phyloP scores from a whole-genome alignment of 345 rosid species.

The Acer campestre region DNA sequence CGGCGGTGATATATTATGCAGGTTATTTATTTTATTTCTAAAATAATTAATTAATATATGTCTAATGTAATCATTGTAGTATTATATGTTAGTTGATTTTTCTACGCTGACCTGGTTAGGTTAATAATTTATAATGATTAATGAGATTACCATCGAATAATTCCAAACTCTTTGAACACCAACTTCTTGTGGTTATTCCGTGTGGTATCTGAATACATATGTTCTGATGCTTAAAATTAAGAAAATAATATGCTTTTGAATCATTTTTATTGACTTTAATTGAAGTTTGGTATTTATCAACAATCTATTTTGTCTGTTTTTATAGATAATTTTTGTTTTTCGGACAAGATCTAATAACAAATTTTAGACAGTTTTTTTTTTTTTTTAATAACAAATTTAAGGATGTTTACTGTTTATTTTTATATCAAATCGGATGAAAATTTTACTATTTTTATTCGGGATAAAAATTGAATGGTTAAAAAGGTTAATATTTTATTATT shows the following conservation, averaged over 20 bases:
- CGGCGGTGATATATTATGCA: too few relatives aligned
- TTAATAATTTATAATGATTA: neutral
- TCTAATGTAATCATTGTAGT: neutral
- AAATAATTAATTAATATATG: neutral
- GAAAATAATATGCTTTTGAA: neutral
- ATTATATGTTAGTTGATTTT: constrained; percentile 16
- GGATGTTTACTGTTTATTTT: neutral
- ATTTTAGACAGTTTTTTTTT: neutral
- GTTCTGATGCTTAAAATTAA: neutral
- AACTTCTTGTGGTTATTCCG: neutral
- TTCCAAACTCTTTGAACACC: too few relatives aligned
- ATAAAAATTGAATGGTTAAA: too few relatives aligned
- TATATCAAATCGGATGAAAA: neutral
- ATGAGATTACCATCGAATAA: too few relatives aligned
- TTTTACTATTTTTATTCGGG: neutral
- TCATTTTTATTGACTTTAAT: too few relatives aligned
- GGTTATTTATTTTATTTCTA: neutral
- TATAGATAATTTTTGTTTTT: neutral
- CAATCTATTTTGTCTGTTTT: neutral
- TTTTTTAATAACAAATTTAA: too few relatives aligned
- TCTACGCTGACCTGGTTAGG: constrained; percentile 12
- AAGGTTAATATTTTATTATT: too few relatives aligned
- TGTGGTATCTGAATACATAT: neutral
- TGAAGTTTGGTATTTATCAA: neutral
- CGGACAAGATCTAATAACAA: neutral